Evolutionary conservation across 2,329 filamentous ascomycete genomes (phyloP), one percentile per base, ranked within the genome.

Genomic region (Paradendryphiella salina): DNA sequence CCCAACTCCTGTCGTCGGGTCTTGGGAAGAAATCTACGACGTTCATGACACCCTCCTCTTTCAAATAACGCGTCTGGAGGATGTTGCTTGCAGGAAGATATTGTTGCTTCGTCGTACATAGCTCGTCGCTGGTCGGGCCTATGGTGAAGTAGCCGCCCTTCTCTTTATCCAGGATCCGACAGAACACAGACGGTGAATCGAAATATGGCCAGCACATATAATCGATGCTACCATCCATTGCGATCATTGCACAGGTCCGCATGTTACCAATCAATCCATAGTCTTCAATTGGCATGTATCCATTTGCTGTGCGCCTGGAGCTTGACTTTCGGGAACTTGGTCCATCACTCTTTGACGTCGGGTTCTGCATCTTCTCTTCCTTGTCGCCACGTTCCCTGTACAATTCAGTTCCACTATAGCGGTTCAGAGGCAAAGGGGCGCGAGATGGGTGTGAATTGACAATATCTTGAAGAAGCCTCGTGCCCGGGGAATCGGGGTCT

Each of bases 201-300:
- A 91, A 91, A 59, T 89, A 84, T 3, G 87, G 88, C 88, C 49
- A 54, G n/a, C 44, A 56, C 46, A 51, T 50, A 21, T 49, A 49
- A 23, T 51, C 88, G 50, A 91, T 73, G 57, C 86, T 87, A 20
- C 65, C 60, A 39, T 64, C 56, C 10, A 53, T 50, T 7, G 56
- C 57, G 5, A 64, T 55, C 60, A 63, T 64, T 11, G 63, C 63
- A 75, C 86, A 89, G 1, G 87, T 91, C 63, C 85, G 82, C 87
- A 91, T 89, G 65, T 90, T 90, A 18, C 88, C 88, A 62, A 91
- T 89, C 72, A 91, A 81, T 47, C 88, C 88, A 78, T 90, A 90
- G 71, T 90, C 83, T 66, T 90, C 87, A 7, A 63, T 61, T 39
- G 65, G 63, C 63, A 67, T 65, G 37, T 67, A 67, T 9, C 65